Percentiles rank a stretch among this genome's conserved stretches.
These are phyloP conservation scores for Tausonia pullulans DNA, from an alignment of 1,284 basidiomycete genomes.

Conservation along the genomic window DNA sequence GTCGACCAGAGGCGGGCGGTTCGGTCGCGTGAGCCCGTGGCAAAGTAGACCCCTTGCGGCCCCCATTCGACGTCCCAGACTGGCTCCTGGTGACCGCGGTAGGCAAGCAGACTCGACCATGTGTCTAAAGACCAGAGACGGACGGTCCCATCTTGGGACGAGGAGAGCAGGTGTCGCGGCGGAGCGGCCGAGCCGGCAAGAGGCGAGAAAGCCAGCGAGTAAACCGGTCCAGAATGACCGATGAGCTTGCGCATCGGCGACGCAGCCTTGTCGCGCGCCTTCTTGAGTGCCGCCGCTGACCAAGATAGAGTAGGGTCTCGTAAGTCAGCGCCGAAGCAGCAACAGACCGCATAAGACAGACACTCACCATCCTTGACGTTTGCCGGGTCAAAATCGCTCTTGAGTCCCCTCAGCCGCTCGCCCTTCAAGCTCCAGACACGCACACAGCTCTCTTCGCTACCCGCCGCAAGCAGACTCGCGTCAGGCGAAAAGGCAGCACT, in stretches of 20 bases:
- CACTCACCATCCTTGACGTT: slow-evolving; percentile 57
- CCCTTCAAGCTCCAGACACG: slow-evolving; percentile 91
- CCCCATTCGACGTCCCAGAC: slow-evolving; percentile 99
- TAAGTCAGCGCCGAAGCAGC: background rate
- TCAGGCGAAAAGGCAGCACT: slow-evolving; percentile 85
- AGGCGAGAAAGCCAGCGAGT: slow-evolving; percentile 88
- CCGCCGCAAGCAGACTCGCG: slow-evolving; percentile 86
- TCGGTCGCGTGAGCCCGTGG: slow-evolving; percentile 83
- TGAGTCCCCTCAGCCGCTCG: slow-evolving; percentile 67
- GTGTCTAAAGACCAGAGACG: slow-evolving; percentile 95
- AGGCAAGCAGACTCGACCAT: slow-evolving; percentile 83
- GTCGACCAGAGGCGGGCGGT: slow-evolving; percentile 95
- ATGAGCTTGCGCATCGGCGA: slow-evolving; percentile 80
- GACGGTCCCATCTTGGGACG: slow-evolving; percentile 84
- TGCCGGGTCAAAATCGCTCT: slow-evolving; percentile 60
- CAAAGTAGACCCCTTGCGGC: slow-evolving; percentile 96
- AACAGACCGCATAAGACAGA: slow-evolving; percentile 2
- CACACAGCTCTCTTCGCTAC: slow-evolving; percentile 92
- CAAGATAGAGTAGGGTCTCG: background rate
- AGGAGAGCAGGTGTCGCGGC: slow-evolving; percentile 78
- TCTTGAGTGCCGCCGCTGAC: slow-evolving; percentile 49
- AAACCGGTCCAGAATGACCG: slow-evolving; percentile 93
- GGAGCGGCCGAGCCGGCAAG: slow-evolving; percentile 71
- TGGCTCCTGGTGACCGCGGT: slow-evolving; percentile 91
- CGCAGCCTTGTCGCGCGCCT: slow-evolving; percentile 64